Conservation (phyloP, 2,329 filamentous ascomycete genomes). For the Aspergillus tamarii region DNA sequence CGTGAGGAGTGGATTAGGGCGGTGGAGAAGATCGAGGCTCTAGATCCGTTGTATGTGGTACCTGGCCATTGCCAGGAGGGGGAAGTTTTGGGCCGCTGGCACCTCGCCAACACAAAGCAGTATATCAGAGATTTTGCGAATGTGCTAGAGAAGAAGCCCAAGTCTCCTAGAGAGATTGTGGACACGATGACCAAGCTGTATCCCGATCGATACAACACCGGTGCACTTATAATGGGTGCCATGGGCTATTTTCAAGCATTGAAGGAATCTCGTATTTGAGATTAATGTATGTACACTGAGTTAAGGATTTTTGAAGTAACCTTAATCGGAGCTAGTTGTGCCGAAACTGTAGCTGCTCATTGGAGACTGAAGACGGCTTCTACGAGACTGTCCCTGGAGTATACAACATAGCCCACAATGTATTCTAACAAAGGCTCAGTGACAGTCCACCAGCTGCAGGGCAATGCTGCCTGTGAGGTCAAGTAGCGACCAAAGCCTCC, state of each 20-base stretch:
- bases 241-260: conserved; percentile 5
- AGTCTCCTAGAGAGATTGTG: conserved; percentile 7
- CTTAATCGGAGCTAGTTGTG: not conserved
- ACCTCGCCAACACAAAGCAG: conserved; percentile 12
- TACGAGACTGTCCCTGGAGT: not conserved
- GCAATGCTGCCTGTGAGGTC: not conserved
- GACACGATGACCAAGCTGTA: conserved; percentile 8
- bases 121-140: conserved; percentile 9
- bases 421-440: not conserved
- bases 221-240: conserved; percentile 5
- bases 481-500: not conserved
- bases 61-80: conserved; percentile 10
- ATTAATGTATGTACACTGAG: not conserved
- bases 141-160: not conserved
- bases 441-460: not conserved
- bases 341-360: not conserved
- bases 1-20: conserved; percentile 11
- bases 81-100: conserved; percentile 14
- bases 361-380: not conserved
- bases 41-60: conserved; percentile 11
- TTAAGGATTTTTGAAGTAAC: not conserved
- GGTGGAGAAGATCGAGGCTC: conserved; percentile 11
- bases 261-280: conserved; percentile 5
- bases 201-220: conserved; percentile 10
- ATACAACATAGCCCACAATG: not conserved